Base-by-base conservation (phyloP, 108 stramenopile species). In the Nitzschia sp. region DNA sequence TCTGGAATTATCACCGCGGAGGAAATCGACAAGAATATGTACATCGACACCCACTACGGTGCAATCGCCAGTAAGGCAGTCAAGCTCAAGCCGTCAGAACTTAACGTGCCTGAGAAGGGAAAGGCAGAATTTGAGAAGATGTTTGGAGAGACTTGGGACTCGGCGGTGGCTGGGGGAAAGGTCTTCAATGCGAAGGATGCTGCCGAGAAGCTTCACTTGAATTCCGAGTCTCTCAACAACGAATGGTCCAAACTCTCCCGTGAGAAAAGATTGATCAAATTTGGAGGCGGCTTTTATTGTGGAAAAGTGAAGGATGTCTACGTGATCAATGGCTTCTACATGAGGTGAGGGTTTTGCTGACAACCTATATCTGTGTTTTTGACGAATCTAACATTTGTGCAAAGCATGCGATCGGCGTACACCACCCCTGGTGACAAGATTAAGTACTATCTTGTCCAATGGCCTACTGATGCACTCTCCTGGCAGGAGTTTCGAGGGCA, bases 301-400 rank as follows among this genome's bases (percentile, higher is more conserved):
- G 94, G 94, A 28, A 86, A 87, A 56, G 85, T 75, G 38, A 70
- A 82, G 54, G 63, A 69, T 46, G 78, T 93, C 57, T 95, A 93
- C 66, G 83, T 90, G 51, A 89, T 95, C 78, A 95, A 95, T 79
- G 95, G 86, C 65, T 95, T 95, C 82, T 93, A 90, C 80, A 93
- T 95, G 91, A 59, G 58, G 58, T 59, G 34, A 24, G 54, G 89
- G 88, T 74, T 88, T 82, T 66, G 75, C 81, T 33, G 82, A 66
- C 51, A 71, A 76, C n/a, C 31, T 3, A 47, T 1, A 47, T 26
- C 17, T n/a, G 17, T 13, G n/a, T 23, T 13, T 60, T 15, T 36
- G 33, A 32, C 18, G 26, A 31, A 11, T 53, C 23, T 54, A n/a
- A 46, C 56, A 9, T 3, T 67, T 48, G 54, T 21, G 8, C 24